Evolutionary conservation across 768 basidiomycete genomes (phyloP).

Genomic region (Suillus variegatus): DNA sequence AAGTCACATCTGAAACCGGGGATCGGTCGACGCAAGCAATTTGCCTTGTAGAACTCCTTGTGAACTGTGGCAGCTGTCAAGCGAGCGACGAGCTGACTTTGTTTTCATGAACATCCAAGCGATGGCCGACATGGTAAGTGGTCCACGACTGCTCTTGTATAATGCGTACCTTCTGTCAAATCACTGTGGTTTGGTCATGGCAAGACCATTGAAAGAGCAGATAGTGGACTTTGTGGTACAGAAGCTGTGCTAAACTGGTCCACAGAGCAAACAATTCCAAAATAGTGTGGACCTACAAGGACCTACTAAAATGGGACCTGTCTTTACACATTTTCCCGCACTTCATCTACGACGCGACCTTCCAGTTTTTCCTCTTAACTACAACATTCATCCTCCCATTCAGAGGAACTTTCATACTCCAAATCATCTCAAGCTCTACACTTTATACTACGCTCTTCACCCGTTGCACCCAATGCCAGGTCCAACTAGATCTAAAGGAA

Average conservation of each 20-base stretch:
- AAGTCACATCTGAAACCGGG: slow-evolving; percentile 2
- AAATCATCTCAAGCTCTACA: slow-evolving; percentile 4
- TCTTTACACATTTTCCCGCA: slow-evolving; percentile 26
- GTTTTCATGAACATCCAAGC: slow-evolving; percentile 4
- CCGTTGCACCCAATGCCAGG: slow-evolving; percentile 23
- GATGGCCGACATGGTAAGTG: slow-evolving; percentile 24
- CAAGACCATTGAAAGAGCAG: slow-evolving; percentile 7
- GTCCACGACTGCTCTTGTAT: slow-evolving; percentile 1
- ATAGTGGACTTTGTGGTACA: slow-evolving; percentile 1
- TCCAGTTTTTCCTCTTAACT: slow-evolving; percentile 9
- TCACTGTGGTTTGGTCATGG: neutral
- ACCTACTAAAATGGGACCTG: slow-evolving; percentile 34
- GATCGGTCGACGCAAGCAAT: slow-evolving; percentile 5
- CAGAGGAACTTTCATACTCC: slow-evolving; percentile 14
- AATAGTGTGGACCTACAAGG: slow-evolving; percentile 36
- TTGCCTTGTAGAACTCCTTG: slow-evolving; percentile 16
- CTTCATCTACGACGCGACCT: slow-evolving; percentile 29
- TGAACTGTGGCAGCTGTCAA: slow-evolving; percentile 18
- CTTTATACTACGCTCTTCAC: slow-evolving; percentile 10
- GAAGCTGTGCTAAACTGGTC: slow-evolving; percentile 13
- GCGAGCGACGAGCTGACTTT: slow-evolving; percentile 1
- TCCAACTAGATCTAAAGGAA: slow-evolving; percentile 15
- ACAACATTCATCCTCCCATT: slow-evolving; percentile 17
- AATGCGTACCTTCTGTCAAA: neutral
- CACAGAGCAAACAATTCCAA: slow-evolving; percentile 31